Evolutionary conservation across 768 basidiomycete genomes (phyloP).

Genomic region (Mycena olivaceomarginata): DNA sequence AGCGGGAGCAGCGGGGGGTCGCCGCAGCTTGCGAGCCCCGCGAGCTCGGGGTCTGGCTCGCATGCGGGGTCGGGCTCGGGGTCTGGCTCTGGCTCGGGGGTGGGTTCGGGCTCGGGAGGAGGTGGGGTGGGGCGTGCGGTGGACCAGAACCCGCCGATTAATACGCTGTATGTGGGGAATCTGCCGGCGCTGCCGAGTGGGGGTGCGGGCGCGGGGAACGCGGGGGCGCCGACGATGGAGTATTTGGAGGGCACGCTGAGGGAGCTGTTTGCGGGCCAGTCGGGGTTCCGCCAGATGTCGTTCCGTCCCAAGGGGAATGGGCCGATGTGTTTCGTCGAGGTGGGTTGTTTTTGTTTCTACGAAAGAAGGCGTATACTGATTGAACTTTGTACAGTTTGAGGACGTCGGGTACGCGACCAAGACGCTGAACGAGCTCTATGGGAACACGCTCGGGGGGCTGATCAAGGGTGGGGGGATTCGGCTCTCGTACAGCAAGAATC

Average conservation of each 20-base stretch:
- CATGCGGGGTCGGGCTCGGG: not conserved
- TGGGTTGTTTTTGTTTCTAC: conserved; percentile 54
- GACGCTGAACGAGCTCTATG: conserved; percentile 94
- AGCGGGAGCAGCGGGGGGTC: conserved; percentile 74
- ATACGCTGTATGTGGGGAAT: conserved; percentile 99
- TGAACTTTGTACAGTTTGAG: conserved; percentile 79
- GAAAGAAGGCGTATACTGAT: not conserved
- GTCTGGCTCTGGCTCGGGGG: not conserved
- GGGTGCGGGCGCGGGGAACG: conserved; percentile 41
- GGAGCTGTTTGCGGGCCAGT: conserved; percentile 85
- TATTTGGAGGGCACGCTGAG: conserved; percentile 92
- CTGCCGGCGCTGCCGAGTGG: conserved; percentile 86
- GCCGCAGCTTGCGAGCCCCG: conserved; percentile 87
- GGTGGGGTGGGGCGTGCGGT: conserved; percentile 62
- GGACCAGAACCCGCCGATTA: conserved; percentile 99
- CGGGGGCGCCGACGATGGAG: conserved; percentile 71
- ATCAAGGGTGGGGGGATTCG: conserved; percentile 98
- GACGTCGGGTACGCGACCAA: conserved; percentile 90
- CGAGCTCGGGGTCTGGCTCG: conserved; percentile 64
- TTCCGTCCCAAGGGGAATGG: conserved; percentile 98
- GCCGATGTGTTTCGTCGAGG: conserved; percentile 99
- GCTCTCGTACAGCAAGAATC: conserved; percentile 98
- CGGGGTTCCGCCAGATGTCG: conserved; percentile 93
- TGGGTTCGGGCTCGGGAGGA: conserved; percentile 57
- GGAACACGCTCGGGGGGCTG: conserved; percentile 91